Base-by-base conservation (phyloP, 495 filamentous ascomycete genomes). In the Rhypophila decipiens region DNA sequence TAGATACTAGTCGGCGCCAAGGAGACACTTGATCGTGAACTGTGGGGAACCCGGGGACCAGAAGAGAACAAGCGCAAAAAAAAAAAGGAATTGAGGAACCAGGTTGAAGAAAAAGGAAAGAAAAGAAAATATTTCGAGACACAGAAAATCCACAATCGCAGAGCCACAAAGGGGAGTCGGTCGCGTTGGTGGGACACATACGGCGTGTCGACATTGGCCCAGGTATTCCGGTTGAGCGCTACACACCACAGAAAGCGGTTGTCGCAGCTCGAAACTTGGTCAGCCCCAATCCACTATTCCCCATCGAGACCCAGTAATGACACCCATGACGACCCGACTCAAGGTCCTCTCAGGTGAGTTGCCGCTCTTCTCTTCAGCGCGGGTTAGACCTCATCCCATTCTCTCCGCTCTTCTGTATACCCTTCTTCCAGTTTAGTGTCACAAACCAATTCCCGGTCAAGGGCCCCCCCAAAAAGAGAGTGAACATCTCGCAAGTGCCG, bases 301-400 rank as follows among this genome's bases (percentile, higher is more conserved):
- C 49, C 51, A 57, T 64, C 57, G 60, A 64, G 70, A 55, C 57
- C 63, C 65, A 55, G 61, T 61, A 53, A 74, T 74, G 72, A 69
- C 69, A 64, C 71, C 72, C 59, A 59, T 73, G 59, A 65, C 72
- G 64, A 69, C 72, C 57, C 70, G 72, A 68, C 67, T 74, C 53
- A 76, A 71, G 70, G 70, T 73, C 60, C 64, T 76, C 47, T 73
- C 72, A 64, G 72, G 72, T 76, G 55, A 62, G 72, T 68, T 49
- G 43, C 42, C 44, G 29, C 27, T 53, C 45, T 54, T 42, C 57
- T 29, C 33, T 44, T 47, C 57, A 47, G 61, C 47, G 50, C 55
- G 50, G 44, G 46, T 51, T 57, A 39, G 47, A 46, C 39, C n/a
- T 51, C 57, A 52, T 56, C 31, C 62, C 49, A 38, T 48, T n/a